These are phyloP conservation scores for Rauvolfia tetraphylla DNA, from an alignment of 257 asterid genomes.

Conservation along the genomic window DNA sequence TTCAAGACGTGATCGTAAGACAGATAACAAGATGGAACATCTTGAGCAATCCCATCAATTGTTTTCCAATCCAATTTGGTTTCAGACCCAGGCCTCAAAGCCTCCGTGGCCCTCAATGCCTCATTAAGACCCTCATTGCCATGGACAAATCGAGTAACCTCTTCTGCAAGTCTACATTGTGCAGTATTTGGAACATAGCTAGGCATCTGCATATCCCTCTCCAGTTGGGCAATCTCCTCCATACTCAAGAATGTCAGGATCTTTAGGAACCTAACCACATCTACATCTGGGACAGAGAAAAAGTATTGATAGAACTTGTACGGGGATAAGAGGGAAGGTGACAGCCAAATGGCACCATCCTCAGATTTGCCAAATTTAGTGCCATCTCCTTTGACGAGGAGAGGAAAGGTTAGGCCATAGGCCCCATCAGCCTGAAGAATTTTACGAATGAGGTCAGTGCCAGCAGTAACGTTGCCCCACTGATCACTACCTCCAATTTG, in stretches of 20 bases:
- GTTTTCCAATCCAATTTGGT: slow-evolving; percentile 62
- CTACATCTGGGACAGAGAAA: slow-evolving; percentile 66
- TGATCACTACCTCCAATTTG: slow-evolving; percentile 96
- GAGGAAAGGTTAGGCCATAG: slow-evolving; percentile 84
- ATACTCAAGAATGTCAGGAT: slow-evolving; percentile 68
- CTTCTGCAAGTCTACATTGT: slow-evolving; percentile 87
- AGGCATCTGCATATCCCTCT: slow-evolving; percentile 48
- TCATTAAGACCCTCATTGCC: slow-evolving; percentile 74
- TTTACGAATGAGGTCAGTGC: slow-evolving; percentile 82
- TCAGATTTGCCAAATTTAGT: slow-evolving; percentile 94
- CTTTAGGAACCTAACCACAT: slow-evolving; percentile 69
- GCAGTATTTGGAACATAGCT: slow-evolving; percentile 70
- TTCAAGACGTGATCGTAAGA: slow-evolving; percentile 47
- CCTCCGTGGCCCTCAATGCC: slow-evolving; percentile 82
- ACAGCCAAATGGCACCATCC: slow-evolving; percentile 85
- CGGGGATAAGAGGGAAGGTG: slow-evolving; percentile 64
- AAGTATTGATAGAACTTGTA: slow-evolving; percentile 85
- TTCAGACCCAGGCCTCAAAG: slow-evolving; percentile 77
- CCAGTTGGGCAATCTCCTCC: slow-evolving; percentile 59
- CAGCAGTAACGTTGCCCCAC: slow-evolving; percentile 94
- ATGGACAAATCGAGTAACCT: slow-evolving; percentile 89
- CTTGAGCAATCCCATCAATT: slow-evolving; percentile 72
- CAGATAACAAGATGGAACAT: slow-evolving; percentile 67
- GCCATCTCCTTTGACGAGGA: slow-evolving; percentile 87
- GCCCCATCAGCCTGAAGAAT: slow-evolving; percentile 53